A percentile compares a stretch with the other conserved stretches of the same genome.
These are phyloP conservation scores for Vitis riparia DNA, from an alignment of 164 flowering plant genomes.

Conservation along the genomic window DNA sequence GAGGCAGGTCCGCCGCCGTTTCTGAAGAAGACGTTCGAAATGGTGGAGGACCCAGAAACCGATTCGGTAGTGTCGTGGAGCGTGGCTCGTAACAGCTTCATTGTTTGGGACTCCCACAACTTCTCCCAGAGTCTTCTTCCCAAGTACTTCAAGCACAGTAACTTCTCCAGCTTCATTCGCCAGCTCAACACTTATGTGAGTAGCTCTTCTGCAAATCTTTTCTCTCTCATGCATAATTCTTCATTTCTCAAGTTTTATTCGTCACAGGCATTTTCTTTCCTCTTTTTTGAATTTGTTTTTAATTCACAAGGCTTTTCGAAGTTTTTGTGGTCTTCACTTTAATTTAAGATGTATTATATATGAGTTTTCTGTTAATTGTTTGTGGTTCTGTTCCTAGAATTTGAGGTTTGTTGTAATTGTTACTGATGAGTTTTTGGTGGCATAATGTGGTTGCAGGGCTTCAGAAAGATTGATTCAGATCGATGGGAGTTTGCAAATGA, in stretches of 20 bases:
- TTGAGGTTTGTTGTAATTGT: not conserved
- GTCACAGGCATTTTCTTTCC: not conserved
- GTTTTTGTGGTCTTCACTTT: not conserved
- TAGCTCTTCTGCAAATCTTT: not conserved
- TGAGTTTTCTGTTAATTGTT: not conserved
- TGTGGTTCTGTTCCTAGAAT: not conserved
- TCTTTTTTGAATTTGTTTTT: not conserved
- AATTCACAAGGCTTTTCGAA: too few species aligned
- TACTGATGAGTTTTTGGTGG: not conserved
- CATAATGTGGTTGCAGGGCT: constrained; percentile 40
- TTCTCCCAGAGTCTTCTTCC: constrained; percentile 57
- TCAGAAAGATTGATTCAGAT: constrained; percentile 63
- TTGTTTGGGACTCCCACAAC: constrained; percentile 62
- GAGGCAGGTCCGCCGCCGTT: constrained; percentile 73
- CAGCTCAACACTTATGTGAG: constrained; percentile 83
- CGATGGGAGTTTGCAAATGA: constrained; percentile 81
- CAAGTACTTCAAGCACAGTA: constrained; percentile 70
- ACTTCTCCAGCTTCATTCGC: constrained; percentile 80
- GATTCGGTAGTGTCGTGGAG: constrained; percentile 70
- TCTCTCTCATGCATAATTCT: too few species aligned
- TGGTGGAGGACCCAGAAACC: constrained; percentile 68
- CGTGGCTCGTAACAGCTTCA: constrained; percentile 39
- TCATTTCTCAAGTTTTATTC: not conserved
- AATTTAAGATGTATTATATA: not conserved
- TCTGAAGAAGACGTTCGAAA: constrained; percentile 63